Evolutionary conservation across 805 yeast species (phyloP), one percentile per base, ranked within the genome.

Genomic region (Wickerhamiella musiphila): DNA sequence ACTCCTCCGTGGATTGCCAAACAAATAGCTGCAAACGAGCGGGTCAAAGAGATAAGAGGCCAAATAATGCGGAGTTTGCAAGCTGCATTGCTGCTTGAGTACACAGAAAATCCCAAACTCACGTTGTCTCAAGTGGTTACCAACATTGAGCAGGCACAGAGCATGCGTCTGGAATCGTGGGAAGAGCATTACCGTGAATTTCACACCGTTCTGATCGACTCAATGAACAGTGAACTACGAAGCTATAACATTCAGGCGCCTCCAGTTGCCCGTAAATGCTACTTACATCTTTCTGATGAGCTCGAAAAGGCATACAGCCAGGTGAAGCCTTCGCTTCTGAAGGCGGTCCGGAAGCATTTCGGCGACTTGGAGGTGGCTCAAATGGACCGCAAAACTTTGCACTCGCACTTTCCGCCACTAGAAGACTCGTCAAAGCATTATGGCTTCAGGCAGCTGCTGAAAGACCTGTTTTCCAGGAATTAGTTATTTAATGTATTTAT

Each of bases 1-100:
- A 57, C 72, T 8, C 93, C 94, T 0, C 93, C 93, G 0, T 83
- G 94, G 94, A 74, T 83, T 23, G 93, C 81, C 44, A 73, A 68
- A 34, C 90, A 78, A 50, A 60, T 67, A 13, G 61, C 68, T 2
- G 68, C 75, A 4, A 63, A 65, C 26, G 37, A 44, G 2, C 67
- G 66, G 23, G 60, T 77, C 6, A 47, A 44, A 2, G 45, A 45
- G 0, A 70, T 78, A 33, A 52, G 83, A 32, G 38, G 42, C 0
- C 59, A 59, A 39, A 35, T 33, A 41, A 16, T 41, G 46, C 26
- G n/a, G 6, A 24, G 40, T 9, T 31, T 45, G 8, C 45, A 46
- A 19, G 62, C 57, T 9, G 32, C 37, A 25, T 36, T 47, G 28
- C 51, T 52, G 1, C 43, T 28, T 11, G 18, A 29, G 7, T 17